These are phyloP conservation scores for Litsea cubeba DNA, from an alignment of 164 flowering plant species.

Conservation along the genomic window DNA sequence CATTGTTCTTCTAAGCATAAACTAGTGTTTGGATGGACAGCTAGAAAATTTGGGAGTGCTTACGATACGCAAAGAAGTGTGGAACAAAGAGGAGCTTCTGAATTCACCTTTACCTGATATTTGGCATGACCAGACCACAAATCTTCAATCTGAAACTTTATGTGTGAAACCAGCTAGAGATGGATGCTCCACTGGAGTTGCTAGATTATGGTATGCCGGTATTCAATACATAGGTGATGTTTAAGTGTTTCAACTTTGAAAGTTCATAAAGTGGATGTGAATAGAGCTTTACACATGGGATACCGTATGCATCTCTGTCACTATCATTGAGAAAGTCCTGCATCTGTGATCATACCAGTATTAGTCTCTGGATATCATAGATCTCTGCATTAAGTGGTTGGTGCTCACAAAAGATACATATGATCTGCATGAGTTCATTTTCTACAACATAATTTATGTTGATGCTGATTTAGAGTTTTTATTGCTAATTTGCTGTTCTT, in stretches of 20 bases:
- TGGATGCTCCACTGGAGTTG: conserved; percentile 98
- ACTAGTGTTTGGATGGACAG: conserved; percentile 30
- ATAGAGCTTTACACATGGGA: neutral
- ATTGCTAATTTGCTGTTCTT: conserved; percentile 14
- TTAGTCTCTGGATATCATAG: neutral
- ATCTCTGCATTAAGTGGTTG: neutral
- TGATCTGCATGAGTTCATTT: neutral
- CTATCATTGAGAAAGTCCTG: neutral
- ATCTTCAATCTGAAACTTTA: conserved; percentile 58
- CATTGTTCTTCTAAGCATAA: neutral
- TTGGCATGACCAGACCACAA: conserved; percentile 62
- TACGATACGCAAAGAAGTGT: conserved; percentile 69
- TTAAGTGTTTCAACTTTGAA: neutral
- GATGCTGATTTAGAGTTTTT: neutral
- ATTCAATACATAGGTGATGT: neutral
- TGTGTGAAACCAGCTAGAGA: conserved; percentile 90
- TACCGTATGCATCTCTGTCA: neutral
- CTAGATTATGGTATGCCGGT: conserved; percentile 60
- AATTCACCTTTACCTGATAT: conserved; percentile 29
- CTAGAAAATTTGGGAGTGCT: conserved; percentile 59
- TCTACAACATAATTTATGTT: neutral
- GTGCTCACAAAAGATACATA: neutral
- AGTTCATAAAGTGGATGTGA: neutral
- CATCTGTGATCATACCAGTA: neutral
- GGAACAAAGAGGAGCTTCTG: conserved; percentile 50